Evolutionary conservation across 2,329 filamentous ascomycete genomes (phyloP).

Genomic region (Cladosporium sp.): DNA sequence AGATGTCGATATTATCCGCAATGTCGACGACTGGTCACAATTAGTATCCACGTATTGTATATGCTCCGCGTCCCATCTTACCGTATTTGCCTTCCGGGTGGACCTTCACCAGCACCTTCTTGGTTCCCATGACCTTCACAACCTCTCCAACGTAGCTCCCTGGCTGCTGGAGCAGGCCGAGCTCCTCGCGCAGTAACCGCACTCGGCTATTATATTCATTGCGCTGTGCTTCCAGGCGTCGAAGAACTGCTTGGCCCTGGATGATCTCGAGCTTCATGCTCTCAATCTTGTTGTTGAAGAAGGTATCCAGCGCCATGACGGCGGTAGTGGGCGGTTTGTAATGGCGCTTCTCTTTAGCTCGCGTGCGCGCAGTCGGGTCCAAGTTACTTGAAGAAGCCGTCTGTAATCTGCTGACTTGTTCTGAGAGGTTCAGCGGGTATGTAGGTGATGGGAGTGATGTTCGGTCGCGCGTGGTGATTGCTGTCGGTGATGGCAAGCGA

Average conservation of each 20-base stretch:
- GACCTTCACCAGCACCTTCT: constrained; percentile 98
- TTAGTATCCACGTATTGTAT: background rate
- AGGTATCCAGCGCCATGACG: constrained; percentile 97
- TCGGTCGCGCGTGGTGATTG: background rate
- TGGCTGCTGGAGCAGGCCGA: constrained; percentile 92
- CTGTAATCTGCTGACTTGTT: background rate
- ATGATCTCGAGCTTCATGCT: constrained; percentile 99
- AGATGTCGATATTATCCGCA: constrained; percentile 87
- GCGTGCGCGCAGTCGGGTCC: background rate
- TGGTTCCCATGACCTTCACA: constrained; percentile 99
- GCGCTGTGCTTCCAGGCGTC: constrained; percentile 92
- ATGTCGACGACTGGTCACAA: constrained; percentile 79
- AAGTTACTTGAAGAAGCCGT: background rate
- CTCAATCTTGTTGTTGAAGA: constrained; percentile 99
- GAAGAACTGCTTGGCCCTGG: constrained; percentile 92
- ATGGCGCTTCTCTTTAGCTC: constrained; percentile 7
- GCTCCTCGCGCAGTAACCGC: constrained; percentile 88
- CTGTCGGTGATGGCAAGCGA: constrained; percentile 5
- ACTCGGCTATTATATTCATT: constrained; percentile 99
- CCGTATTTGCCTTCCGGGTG: constrained; percentile 99
- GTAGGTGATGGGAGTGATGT: constrained; percentile 3
- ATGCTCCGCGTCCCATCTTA: constrained; percentile 47
- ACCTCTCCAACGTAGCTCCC: constrained; percentile 98
- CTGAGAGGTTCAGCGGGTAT: background rate
- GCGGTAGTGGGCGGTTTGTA: constrained; percentile 25